These are phyloP conservation scores for Cryptococcus floricola DNA, from an alignment of 1,284 basidiomycete genomes.

Conservation along the genomic window DNA sequence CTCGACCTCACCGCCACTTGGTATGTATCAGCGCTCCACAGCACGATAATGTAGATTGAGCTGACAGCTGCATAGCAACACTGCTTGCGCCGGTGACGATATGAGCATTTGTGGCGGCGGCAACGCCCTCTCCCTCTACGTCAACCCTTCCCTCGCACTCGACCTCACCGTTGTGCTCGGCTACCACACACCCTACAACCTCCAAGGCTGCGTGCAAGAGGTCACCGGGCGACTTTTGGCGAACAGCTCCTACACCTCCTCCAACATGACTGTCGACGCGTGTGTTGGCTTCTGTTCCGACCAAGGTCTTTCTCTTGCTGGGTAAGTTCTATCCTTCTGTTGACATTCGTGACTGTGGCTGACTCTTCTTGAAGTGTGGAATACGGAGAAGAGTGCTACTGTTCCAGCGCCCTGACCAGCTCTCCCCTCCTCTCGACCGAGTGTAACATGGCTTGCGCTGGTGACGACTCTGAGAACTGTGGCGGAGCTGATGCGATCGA, in stretches of 20 bases:
- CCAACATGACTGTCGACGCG: slow-evolving; percentile 25
- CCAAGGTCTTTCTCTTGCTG: not conserved
- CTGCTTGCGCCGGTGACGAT: slow-evolving; percentile 12
- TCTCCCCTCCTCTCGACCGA: slow-evolving; percentile 7
- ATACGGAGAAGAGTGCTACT: slow-evolving; percentile 22
- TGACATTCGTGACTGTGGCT: slow-evolving; percentile 1
- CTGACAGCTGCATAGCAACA: not conserved
- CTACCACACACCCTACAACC: no score
- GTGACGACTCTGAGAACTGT: slow-evolving; percentile 10
- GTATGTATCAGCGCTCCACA: no score
- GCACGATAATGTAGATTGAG: no score
- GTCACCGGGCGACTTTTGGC: slow-evolving; percentile 21
- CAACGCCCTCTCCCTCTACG: slow-evolving; percentile 14
- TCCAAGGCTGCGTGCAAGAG: slow-evolving; percentile 18
- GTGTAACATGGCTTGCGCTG: slow-evolving; percentile 15
- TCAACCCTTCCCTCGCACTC: slow-evolving; percentile 13
- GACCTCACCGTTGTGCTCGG: slow-evolving; percentile 4
- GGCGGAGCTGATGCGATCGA: slow-evolving; percentile 24
- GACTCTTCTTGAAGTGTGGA: slow-evolving; percentile 22
- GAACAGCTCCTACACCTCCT: slow-evolving; percentile 12
- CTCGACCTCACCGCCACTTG: slow-evolving; percentile 6
- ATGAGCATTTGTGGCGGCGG: slow-evolving; percentile 10
- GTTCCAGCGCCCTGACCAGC: slow-evolving; percentile 16
- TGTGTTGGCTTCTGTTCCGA: slow-evolving; percentile 24
- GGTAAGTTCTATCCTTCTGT: slow-evolving; percentile 8